A percentile compares a stretch with the other conserved stretches of the same genome.
Evolutionary conservation across 805 yeast species (phyloP).

Genomic region (Candida patagonica): DNA sequence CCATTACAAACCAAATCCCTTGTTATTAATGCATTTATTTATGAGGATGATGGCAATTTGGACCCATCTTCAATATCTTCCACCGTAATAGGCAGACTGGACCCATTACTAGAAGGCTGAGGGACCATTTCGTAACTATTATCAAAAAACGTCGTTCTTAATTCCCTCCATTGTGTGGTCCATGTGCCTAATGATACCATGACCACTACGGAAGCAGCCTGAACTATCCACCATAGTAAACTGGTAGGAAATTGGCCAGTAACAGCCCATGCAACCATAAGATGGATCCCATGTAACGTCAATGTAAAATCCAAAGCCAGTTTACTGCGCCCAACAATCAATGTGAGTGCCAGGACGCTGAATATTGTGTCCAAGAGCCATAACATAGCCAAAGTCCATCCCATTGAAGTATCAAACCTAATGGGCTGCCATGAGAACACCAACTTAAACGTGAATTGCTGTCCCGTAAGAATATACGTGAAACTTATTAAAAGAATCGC

Average conservation of each 20-base stretch:
- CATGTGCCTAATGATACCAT: conserved; percentile 80
- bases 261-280: conserved; percentile 58
- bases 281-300: conserved; percentile 79
- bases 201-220: conserved; percentile 53
- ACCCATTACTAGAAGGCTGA: conserved; percentile 25
- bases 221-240: conserved; percentile 79
- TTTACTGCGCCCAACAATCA: conserved; percentile 86
- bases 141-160: conserved; percentile 82
- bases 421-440: conserved; percentile 74
- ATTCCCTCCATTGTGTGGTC: conserved; percentile 85
- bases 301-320: conserved; percentile 94
- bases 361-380: conserved; percentile 82
- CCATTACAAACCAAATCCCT: no score
- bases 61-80: no score
- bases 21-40: no score
- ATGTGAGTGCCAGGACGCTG: conserved; percentile 74
- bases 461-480: conserved; percentile 62
- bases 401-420: conserved; percentile 67
- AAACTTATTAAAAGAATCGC: conserved; percentile 60
- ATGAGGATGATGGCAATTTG: no score
- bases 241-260: conserved; percentile 61
- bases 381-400: conserved; percentile 58
- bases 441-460: conserved; percentile 57
- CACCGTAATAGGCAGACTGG: no score
- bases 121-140: conserved; percentile 25